Percentiles rank a stretch among this genome's conserved stretches.
These are phyloP conservation scores for Penicillium herquei DNA, from an alignment of 495 filamentous ascomycete genomes.

Conservation along the genomic window DNA sequence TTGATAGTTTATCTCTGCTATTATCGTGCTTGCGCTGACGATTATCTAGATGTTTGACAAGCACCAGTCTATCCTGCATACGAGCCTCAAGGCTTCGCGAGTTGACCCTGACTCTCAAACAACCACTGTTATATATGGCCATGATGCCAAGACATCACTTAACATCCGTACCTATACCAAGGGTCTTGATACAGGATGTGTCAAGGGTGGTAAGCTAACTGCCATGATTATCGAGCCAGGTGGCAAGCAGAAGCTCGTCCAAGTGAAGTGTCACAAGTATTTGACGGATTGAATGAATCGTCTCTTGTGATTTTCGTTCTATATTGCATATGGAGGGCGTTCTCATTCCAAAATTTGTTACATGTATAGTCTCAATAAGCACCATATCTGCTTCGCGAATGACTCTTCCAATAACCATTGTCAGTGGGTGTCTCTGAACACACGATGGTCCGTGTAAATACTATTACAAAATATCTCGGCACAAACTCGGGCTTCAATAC, in stretches of 20 bases:
- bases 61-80: constrained; percentile 43
- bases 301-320: background rate
- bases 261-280: constrained; percentile 36
- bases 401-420: too few species aligned
- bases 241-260: constrained; percentile 37
- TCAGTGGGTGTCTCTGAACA: too few species aligned
- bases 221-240: constrained; percentile 68
- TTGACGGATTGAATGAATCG: constrained; percentile 4
- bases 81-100: constrained; percentile 17
- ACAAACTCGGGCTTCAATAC: too few species aligned
- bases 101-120: constrained; percentile 24
- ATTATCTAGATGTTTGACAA: constrained; percentile 55
- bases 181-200: constrained; percentile 82
- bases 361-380: background rate
- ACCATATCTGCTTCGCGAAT: too few species aligned
- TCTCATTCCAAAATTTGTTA: too few species aligned
- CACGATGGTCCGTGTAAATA: too few species aligned
- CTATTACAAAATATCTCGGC: too few species aligned
- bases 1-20: background rate
- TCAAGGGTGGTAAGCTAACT: constrained; percentile 68
- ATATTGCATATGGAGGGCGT: background rate
- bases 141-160: constrained; percentile 73
- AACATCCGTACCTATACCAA: constrained; percentile 68
- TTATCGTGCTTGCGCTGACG: background rate
- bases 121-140: constrained; percentile 76